phyloP scores from a whole-genome alignment of 176 grass and related monocot genomes.

The Ampelocalamus luodianensis region DNA sequence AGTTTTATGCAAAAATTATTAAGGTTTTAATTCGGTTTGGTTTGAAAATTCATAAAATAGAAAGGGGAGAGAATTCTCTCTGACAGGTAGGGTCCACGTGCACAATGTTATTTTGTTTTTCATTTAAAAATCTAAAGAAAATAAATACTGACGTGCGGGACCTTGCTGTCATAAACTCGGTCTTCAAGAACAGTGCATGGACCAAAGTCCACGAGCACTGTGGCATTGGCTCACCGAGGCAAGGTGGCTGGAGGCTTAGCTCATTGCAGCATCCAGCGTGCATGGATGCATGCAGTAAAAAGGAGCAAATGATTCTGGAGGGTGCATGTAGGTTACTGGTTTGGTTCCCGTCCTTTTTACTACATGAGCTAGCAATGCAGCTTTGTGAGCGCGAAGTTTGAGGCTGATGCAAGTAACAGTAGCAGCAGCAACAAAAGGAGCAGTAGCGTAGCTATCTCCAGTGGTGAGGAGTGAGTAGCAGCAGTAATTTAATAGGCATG shows the following conservation, averaged over 20 bases:
- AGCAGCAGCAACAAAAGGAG: not conserved
- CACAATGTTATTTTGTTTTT: no score
- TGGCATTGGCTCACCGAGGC: no score
- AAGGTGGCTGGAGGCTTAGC: not conserved
- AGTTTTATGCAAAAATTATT: no score
- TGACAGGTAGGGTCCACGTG: no score
- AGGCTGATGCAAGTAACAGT: constrained; percentile 66
- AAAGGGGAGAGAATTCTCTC: no score
- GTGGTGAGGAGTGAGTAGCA: not conserved
- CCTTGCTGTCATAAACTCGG: no score
- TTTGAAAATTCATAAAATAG: no score
- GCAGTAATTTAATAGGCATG: constrained; percentile 59
- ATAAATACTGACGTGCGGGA: no score
- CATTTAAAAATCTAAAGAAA: no score
- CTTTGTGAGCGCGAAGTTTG: constrained; percentile 46
- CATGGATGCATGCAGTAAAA: not conserved
- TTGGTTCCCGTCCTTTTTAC: not conserved
- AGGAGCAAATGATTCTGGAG: constrained; percentile 44
- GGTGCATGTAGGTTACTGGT: not conserved
- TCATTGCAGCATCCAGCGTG: not conserved
- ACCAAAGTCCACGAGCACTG: no score
- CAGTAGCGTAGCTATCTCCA: constrained; percentile 6
- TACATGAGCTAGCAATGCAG: constrained; percentile 18
- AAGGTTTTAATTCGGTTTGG: no score
- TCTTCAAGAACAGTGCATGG: no score